Base-by-base conservation (phyloP, 2,329 filamentous ascomycete genomes). In the Ceratocystiopsis sp. region DNA sequence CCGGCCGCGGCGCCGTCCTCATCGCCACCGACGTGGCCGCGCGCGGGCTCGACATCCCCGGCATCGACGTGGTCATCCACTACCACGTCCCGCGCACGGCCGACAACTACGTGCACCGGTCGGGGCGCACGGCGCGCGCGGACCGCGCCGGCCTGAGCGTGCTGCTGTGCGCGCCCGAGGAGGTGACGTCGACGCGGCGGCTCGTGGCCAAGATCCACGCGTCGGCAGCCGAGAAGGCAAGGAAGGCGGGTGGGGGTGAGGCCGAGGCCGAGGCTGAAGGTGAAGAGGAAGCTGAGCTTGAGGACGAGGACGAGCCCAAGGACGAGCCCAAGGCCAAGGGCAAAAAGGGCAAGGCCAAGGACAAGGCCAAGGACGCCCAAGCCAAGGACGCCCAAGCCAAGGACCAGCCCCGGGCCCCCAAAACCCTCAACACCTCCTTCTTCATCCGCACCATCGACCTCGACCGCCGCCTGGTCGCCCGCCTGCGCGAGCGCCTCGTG, bases 21-120 rank as follows among this genome's bases (percentile, higher is more conserved):
- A 73, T 98, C 16, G 86, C 91, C 4, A 96, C 91, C 1, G 89
- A 96, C 57, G 87, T 95, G 21, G 89, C 89, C 3, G 86, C 89
- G 10, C 78, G 89, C 48, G 91, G 91, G 61, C 76, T 98, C 40
- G 91, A 98, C 58, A 95, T 98, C 52, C 80, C 84, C 38, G 76
- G 78, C 33, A 85, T 96, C 39, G 82, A 95, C 52, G 71, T 93
- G 14, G 81, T 98, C 15, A 66, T 98, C 16, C 91, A 98, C 62
- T 98, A 98, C 63, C 89, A 98, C 59, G 78, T 95, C 0, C 91
- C 91, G 1, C 81, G 87, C 45, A 71, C 85, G 1, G 91, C 91
- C 33, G 89, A 96, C 59, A 81, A 81, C 40, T 98, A 98, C 56
- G 87, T 98, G 14, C 91, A 98, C 57, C 79, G 91, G 19, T 95